These are phyloP conservation scores for Termitomyces sp. DNA, from an alignment of 768 basidiomycete genomes.

Conservation along the genomic window DNA sequence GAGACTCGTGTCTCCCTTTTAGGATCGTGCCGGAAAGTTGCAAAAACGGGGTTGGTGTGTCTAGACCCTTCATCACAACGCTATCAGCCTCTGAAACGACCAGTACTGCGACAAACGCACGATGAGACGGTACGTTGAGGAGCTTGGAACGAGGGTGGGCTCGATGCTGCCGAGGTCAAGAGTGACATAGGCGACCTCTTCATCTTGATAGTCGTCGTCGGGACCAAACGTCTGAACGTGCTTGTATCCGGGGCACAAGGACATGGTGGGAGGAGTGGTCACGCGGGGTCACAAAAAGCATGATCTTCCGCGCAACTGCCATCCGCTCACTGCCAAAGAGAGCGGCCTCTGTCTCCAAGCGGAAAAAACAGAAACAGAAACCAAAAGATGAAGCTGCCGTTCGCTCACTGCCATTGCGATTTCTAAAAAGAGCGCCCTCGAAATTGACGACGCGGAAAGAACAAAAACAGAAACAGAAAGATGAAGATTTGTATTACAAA, in stretches of 20 bases:
- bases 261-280: constrained; percentile 2
- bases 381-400: too few relatives aligned
- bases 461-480: too few relatives aligned
- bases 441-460: too few relatives aligned
- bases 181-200: constrained; percentile 66
- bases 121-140: constrained; percentile 68
- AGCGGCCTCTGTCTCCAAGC: too few relatives aligned
- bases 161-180: constrained; percentile 73
- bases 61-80: constrained; percentile 52
- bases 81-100: not conserved
- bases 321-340: too few relatives aligned
- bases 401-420: too few relatives aligned
- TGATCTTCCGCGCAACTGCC: too few relatives aligned
- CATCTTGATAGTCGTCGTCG: constrained; percentile 63
- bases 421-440: too few relatives aligned
- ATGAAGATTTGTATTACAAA: too few relatives aligned
- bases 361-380: too few relatives aligned
- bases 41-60: constrained; percentile 73
- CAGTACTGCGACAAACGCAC: constrained; percentile 38
- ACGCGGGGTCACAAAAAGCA: not conserved
- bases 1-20: constrained; percentile 61
- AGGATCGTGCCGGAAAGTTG: constrained; percentile 76
- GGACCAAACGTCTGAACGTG: constrained; percentile 68
- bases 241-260: constrained; percentile 56
- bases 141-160: constrained; percentile 71